Base-by-base conservation (phyloP, 2,329 filamentous ascomycete genomes). In the Fusarium citri region DNA sequence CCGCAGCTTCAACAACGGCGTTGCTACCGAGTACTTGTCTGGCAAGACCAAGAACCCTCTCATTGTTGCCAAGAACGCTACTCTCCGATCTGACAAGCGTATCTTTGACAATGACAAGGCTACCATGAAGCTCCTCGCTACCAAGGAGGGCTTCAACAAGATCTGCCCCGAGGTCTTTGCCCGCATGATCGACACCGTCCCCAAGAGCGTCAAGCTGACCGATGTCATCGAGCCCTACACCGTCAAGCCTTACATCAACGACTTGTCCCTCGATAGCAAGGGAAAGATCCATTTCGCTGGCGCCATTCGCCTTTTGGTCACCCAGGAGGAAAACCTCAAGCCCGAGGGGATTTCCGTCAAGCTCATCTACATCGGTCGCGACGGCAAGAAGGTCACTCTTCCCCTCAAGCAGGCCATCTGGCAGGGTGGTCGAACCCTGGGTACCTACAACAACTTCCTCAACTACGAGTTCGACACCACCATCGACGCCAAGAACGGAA, bases 81-180 rank as follows among this genome's bases (percentile, higher is more conserved):
- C 79, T 2, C 71, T 76, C 8, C 78, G 75, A 64, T 84, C 83
- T 0, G 84, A 86, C 64, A 76, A 74, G 56, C 77, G 78, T 6
- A 79, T 86, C 23, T 86, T 83, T 64, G 72, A 68, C 28, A 78
- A 82, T 0, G 84, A 86, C 64, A 77, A 75, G 2, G 83, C 84
- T 73, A 84, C 82, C 2, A 82, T 86, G 50, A 75, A 72, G n/a
- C 73, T 76, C 2, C 73, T 85, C 1, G 15, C 63, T 5, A 66
- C 61, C 22, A 66, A 66, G 73, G 77, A 78, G 16, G 43, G 40
- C 10, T 85, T 85, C 70, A 75, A 79, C 30, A 75, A 64, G 16
- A 75, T 57, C n/a, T 80, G 79, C 31, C 61, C 70, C 6, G 60
- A 72, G 12, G 57, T 79, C n/a, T 75, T 80, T 11, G 65, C 61